A percentile compares a stretch with the other conserved stretches of the same genome.
Evolutionary conservation across 495 filamentous ascomycete genomes (phyloP).

Genomic region (Penicillium coffeae): DNA sequence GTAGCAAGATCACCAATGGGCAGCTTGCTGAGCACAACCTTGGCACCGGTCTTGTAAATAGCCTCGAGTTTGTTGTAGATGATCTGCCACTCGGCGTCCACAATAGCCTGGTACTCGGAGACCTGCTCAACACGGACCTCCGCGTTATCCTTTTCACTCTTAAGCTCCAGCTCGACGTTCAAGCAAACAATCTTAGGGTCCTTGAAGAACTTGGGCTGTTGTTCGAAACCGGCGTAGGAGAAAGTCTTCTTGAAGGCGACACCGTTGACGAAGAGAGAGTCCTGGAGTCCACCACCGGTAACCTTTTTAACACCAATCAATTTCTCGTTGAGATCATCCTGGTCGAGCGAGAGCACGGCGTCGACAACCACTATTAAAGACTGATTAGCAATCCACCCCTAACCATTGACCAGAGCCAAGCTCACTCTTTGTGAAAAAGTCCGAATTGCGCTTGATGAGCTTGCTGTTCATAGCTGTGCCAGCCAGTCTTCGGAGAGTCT

Average conservation of each 20-base stretch:
- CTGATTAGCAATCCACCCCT: constrained; percentile 4
- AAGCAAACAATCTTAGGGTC: constrained; percentile 94
- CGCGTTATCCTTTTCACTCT: constrained; percentile 98
- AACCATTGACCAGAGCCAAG: constrained; percentile 1
- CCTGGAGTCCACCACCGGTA: constrained; percentile 91
- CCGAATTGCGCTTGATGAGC: constrained; percentile 93
- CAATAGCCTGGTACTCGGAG: constrained; percentile 98
- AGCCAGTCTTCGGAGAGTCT: constrained; percentile 85
- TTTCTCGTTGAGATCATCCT: constrained; percentile 95
- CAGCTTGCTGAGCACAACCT: constrained; percentile 94
- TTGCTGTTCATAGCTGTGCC: constrained; percentile 99
- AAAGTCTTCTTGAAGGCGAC: constrained; percentile 99
- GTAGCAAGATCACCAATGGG: constrained; percentile 97
- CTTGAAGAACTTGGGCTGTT: constrained; percentile 93
- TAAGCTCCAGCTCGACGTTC: constrained; percentile 95
- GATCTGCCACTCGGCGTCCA: constrained; percentile 99
- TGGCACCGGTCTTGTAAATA: constrained; percentile 84
- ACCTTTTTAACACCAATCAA: constrained; percentile 98
- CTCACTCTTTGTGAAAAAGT: constrained; percentile 96
- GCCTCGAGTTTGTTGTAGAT: constrained; percentile 99
- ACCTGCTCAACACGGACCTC: constrained; percentile 98
- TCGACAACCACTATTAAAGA: constrained; percentile 82
- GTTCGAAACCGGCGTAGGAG: constrained; percentile 97
- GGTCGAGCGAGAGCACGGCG: constrained; percentile 93
- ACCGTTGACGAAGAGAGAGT: constrained; percentile 95